Evolutionary conservation across 495 filamentous ascomycete genomes (phyloP), one percentile per base, ranked within the genome.

Genomic region (Melanomma pulvis-pyrius): DNA sequence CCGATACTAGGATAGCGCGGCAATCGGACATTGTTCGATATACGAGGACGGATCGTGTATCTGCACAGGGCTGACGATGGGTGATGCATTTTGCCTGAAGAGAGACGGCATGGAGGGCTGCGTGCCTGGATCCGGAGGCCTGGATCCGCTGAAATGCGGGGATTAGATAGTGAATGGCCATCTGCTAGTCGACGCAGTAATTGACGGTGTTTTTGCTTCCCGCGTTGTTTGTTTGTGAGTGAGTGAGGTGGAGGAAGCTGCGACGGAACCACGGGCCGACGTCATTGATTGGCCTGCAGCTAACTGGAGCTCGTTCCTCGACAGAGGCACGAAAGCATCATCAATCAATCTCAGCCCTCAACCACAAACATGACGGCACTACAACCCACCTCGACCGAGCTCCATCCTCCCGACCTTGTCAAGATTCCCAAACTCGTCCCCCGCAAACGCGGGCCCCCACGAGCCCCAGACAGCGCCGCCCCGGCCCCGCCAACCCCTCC

Each of bases 401-500:
- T 26, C 13, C 26, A 17, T 30, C 53, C 54, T 2, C 57, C 57
- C 41, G 49, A 51, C 39, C 49, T 61, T 28, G 26, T 24, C 11
- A 44, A 55, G 21, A 26, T 67, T 39, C 65, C 65, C 19, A 68
- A 59, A 22, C 67, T 69, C 53, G 24, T 65, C 24, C 67, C 67
- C 46, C 67, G 67, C 61, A 59, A 48, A 48, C 67, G 67, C 47
- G 21, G 41, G 17, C 28, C 50, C 49, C 52, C 34, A 4, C 56
- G 36, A 2, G 54, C 32, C 9, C 1, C 55, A 11, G 25, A 50
- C 1, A 29, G 21, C 34, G 71, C 74, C 50, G 71, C 73, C 48
- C 74, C 76, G 28, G 65, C 76, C 51, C 92, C 92, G 57, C 81
- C 82, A 70, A 92, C 92, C 26, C 90, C 90, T 28, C 74, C 80